Conservation (phyloP, 1,284 basidiomycete species). For the Vanrija sp. region DNA sequence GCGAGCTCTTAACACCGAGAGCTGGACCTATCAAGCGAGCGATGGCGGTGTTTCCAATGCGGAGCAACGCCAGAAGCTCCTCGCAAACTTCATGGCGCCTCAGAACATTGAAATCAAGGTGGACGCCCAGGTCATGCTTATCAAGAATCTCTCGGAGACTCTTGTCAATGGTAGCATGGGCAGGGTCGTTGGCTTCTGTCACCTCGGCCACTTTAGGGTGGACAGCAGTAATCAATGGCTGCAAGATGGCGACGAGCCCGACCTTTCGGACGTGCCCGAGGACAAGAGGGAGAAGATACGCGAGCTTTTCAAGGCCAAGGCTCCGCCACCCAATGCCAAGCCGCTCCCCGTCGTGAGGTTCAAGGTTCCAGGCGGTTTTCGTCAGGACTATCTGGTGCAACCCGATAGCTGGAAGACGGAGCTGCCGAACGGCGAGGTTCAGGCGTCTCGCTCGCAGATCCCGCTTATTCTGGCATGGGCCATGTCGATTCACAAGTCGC, state of each 20-base stretch:
- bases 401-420: conserved; percentile 81
- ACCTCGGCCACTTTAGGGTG: conserved; percentile 26
- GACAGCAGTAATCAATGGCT: conserved; percentile 33
- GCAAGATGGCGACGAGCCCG: conserved; percentile 12
- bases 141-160: conserved; percentile 70
- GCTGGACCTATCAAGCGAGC: conserved; percentile 52
- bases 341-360: conserved; percentile 75
- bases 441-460: conserved; percentile 67
- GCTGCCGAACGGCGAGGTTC: conserved; percentile 72
- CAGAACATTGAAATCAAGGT: conserved; percentile 59
- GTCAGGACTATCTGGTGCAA: conserved; percentile 58
- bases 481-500: conserved; percentile 92
- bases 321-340: conserved; percentile 27
- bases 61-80: conserved; percentile 60
- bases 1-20: conserved; percentile 46
- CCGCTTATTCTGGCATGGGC: conserved; percentile 87
- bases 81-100: conserved; percentile 71
- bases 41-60: conserved; percentile 60
- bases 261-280: conserved; percentile 29
- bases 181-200: conserved; percentile 62
- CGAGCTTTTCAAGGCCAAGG: conserved; percentile 33
- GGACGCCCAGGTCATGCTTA: conserved; percentile 62
- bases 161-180: conserved; percentile 84
- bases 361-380: conserved; percentile 57
- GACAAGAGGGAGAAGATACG: conserved; percentile 46